Percentiles rank a stretch among this genome's conserved stretches.
phyloP scores from a whole-genome alignment of 2,329 filamentous ascomycete genomes.

The Aspergillus sp. region DNA sequence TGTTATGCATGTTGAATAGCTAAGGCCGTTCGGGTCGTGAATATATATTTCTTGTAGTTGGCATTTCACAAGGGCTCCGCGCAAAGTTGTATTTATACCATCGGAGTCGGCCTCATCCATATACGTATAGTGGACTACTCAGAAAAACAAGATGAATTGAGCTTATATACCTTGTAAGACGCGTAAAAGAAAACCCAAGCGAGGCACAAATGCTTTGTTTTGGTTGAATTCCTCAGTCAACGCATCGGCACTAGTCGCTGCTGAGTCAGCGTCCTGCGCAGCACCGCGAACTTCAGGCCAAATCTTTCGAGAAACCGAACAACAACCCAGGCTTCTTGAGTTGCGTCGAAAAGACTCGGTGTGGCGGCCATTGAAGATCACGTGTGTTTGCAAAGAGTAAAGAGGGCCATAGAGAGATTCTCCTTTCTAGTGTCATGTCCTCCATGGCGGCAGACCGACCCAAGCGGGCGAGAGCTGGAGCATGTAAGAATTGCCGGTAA shows the following conservation, averaged over 20 bases:
- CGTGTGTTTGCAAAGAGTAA: too few relatives aligned
- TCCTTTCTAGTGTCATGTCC: not conserved
- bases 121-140: too few relatives aligned
- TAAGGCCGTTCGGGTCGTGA: not conserved
- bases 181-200: too few relatives aligned
- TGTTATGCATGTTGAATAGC: not conserved
- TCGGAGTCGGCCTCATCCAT: too few relatives aligned
- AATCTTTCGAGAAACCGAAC: not conserved
- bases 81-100: too few relatives aligned
- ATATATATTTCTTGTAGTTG: not conserved
- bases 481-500: conserved; percentile 12
- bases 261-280: not conserved
- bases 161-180: too few relatives aligned
- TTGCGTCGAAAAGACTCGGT: not conserved
- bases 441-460: conserved; percentile 1
- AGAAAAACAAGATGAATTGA: too few relatives aligned
- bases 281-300: conserved; percentile 1
- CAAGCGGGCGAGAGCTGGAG: conserved; percentile 9
- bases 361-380: not conserved
- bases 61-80: not conserved
- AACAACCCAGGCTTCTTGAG: not conserved
- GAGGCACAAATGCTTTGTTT: not conserved
- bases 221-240: not conserved
- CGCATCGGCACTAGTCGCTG: not conserved
- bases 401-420: not conserved